Evolutionary conservation across 2,329 filamentous ascomycete species (phyloP).

Genomic region (Dissoconium aciculare): DNA sequence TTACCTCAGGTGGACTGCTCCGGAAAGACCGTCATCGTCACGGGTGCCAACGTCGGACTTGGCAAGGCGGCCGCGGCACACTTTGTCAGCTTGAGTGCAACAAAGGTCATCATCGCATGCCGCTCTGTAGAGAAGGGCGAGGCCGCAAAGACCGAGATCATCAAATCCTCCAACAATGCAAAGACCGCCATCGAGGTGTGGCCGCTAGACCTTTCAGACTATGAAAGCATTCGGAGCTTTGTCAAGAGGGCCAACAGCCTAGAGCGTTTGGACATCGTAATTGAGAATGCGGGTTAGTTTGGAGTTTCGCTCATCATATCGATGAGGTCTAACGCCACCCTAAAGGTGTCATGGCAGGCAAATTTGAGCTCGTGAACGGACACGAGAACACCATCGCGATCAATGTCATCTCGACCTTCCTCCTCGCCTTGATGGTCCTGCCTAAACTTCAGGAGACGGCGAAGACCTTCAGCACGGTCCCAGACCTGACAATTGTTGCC

Average conservation of each 20-base stretch:
- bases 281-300: conserved; percentile 27
- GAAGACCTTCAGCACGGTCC: conserved; percentile 19
- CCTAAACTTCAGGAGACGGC: conserved; percentile 36
- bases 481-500: conserved; percentile 27
- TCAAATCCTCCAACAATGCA: no score
- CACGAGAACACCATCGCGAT: conserved; percentile 37
- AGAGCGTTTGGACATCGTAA: conserved; percentile 22
- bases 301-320: no score
- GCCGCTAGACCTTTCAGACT: conserved; percentile 30
- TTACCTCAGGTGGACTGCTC: conserved; percentile 16
- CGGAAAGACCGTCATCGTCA: conserved; percentile 30
- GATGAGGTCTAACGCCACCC: conserved; percentile 35
- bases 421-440: conserved; percentile 36
- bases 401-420: conserved; percentile 40
- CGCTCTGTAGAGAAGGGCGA: conserved; percentile 32
- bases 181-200: conserved; percentile 31
- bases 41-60: conserved; percentile 34
- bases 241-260: conserved; percentile 21
- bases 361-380: conserved; percentile 26
- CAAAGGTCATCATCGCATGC: conserved; percentile 32
- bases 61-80: conserved; percentile 34
- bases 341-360: conserved; percentile 28
- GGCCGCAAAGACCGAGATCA: conserved; percentile 29
- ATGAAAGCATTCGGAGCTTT: conserved; percentile 26
- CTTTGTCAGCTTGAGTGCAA: conserved; percentile 27